Evolutionary conservation across 371 early-diverging fungal genomes (phyloP), one percentile per base, ranked within the genome.

Genomic region (Amoeboaphelidium protococcarum): DNA sequence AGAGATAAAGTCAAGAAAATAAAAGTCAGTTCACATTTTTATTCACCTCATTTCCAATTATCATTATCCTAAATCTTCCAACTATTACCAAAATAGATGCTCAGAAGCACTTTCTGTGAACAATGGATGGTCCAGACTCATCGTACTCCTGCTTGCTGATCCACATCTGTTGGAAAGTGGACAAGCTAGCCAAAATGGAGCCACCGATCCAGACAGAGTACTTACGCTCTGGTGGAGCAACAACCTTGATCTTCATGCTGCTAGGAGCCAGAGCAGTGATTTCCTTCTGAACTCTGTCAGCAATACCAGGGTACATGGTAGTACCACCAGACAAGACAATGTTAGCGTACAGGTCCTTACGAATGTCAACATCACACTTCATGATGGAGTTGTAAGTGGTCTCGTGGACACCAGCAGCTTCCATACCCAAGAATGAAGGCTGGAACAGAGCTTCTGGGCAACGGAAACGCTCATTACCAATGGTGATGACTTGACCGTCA

Each of bases 121-220:
- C 95, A 61, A 94, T 91, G 48, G 87, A 79, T 46, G 92, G 90
- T 57, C 91, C 91, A 58, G 76, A 75, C 68, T 89, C 98, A 71
- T 92, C 89, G 74, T 98, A 98, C 68, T 95, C 97, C 54, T 56
- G 61, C 56, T 58, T 64, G 10, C 57, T 47, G 45, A 66, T 56
- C 68, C 66, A 65, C 64, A 64, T 63, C 45, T 69, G 54, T 44
- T 64, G 64, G 63, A 68, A 68, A 13, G 66, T 67, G 41, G 62
- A 62, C 13, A 68, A 44, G 50, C 10, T 52, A 48, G 99, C 97
- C 54, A 99, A 72, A 56, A 99, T 98, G 54, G 98, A 96, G 54
- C 99, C 99, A 75, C 99, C 99, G 63, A 99, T 98, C 98, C 99
- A 99, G 66, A 96, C 98, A 58, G 94, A 90, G 86, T 98, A 98